Percentiles rank a stretch among this genome's conserved stretches.
phyloP scores from a whole-genome alignment of 139 green algal genomes.

The Micractinium sp. region DNA sequence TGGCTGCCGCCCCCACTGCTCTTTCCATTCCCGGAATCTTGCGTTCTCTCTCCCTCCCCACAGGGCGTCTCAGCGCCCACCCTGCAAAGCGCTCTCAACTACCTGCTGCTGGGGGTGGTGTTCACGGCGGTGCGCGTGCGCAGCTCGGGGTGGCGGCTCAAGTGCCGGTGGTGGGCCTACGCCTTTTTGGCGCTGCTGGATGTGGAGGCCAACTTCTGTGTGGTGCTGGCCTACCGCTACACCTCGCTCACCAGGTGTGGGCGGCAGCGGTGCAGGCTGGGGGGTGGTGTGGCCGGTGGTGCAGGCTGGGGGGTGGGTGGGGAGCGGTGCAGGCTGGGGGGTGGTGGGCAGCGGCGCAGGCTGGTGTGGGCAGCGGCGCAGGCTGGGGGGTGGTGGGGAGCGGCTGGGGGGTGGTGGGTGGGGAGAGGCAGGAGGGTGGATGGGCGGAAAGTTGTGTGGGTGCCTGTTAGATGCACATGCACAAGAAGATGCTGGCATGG shows the following conservation, averaged over 20 bases:
- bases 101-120: constrained; percentile 60
- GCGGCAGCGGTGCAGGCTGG: too few relatives aligned
- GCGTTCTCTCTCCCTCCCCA: not conserved
- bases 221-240: constrained; percentile 73
- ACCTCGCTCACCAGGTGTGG: constrained; percentile 78
- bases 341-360: too few relatives aligned
- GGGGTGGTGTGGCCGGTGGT: too few relatives aligned
- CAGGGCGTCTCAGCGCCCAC: constrained; percentile 66
- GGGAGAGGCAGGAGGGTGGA: too few relatives aligned
- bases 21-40: too few relatives aligned
- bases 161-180: constrained; percentile 53
- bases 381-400: not conserved
- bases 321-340: too few relatives aligned
- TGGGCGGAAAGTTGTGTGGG: too few relatives aligned
- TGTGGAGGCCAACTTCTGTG: constrained; percentile 74
- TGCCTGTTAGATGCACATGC: too few relatives aligned
- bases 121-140: constrained; percentile 40
- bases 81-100: constrained; percentile 72
- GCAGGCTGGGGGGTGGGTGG: too few relatives aligned
- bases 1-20: too few relatives aligned
- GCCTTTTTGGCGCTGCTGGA: constrained; percentile 73
- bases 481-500: too few relatives aligned
- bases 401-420: not conserved
- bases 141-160: not conserved
- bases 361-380: too few relatives aligned